Conservation (phyloP, 495 filamentous ascomycete species). For the Aspergillus baeticus region DNA sequence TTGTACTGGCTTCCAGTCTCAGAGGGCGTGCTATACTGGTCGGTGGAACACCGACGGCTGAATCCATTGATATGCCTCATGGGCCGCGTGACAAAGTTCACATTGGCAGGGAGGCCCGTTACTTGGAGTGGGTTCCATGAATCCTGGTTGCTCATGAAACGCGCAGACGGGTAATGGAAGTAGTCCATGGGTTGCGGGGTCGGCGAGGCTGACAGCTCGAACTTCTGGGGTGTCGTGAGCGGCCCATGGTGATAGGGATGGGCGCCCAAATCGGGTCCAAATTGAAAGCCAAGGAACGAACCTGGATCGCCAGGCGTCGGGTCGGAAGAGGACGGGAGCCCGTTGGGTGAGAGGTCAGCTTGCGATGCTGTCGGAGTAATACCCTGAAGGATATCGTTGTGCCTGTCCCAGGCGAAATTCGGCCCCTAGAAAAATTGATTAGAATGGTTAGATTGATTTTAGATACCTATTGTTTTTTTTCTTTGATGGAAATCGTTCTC, state of each 20-base stretch:
- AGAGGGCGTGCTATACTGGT: slow-evolving; percentile 42
- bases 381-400: slow-evolving; percentile 36
- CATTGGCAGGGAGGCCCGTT: slow-evolving; percentile 29
- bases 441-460: slow-evolving; percentile 3
- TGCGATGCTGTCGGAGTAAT: slow-evolving; percentile 25
- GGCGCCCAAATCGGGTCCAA: slow-evolving; percentile 22
- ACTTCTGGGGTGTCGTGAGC: too few species aligned
- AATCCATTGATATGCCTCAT: slow-evolving; percentile 20
- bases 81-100: slow-evolving; percentile 17
- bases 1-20: slow-evolving; percentile 56
- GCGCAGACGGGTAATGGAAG: slow-evolving; percentile 24
- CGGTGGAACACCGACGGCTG: slow-evolving; percentile 26
- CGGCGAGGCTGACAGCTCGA: slow-evolving; percentile 19
- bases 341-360: slow-evolving; percentile 15
- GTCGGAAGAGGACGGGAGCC: slow-evolving; percentile 17
- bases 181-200: slow-evolving; percentile 23
- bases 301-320: slow-evolving; percentile 26
- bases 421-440: background rate
- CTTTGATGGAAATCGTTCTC: background rate
- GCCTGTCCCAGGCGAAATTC: slow-evolving; percentile 28
- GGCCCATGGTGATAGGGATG: slow-evolving; percentile 19
- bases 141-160: slow-evolving; percentile 31
- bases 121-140: slow-evolving; percentile 40
- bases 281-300: slow-evolving; percentile 33
- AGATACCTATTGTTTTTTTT: background rate